These are phyloP conservation scores for Cruciata laevipes DNA, from an alignment of 257 asterid genomes.

Conservation along the genomic window DNA sequence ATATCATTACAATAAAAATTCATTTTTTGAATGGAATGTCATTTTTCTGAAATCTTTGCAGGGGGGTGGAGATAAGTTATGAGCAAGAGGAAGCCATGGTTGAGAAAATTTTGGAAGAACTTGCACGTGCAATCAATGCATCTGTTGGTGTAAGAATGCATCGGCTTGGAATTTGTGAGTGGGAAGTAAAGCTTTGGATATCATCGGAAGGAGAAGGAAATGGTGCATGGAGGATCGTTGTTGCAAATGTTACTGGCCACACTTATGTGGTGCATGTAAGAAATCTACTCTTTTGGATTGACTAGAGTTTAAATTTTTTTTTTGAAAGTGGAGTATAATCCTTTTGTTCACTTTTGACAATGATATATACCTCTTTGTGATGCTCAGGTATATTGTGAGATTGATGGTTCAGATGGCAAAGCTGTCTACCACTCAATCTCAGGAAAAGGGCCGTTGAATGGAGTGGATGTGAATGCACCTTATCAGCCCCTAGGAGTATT, in stretches of 20 bases:
- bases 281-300: constrained; percentile 6
- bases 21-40: background rate
- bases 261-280: constrained; percentile 94
- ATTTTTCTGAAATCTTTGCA: constrained; percentile 30
- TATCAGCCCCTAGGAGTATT: constrained; percentile 74
- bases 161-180: constrained; percentile 83
- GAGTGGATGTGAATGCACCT: constrained; percentile 60
- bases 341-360: too few relatives aligned
- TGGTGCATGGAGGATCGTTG: constrained; percentile 96
- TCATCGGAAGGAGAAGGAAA: constrained; percentile 85
- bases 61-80: constrained; percentile 44
- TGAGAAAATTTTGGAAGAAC: constrained; percentile 54
- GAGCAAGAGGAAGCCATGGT: constrained; percentile 64
- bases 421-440: constrained; percentile 63
- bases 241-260: constrained; percentile 85
- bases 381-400: constrained; percentile 72
- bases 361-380: too few relatives aligned
- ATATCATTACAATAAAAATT: background rate
- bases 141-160: constrained; percentile 90
- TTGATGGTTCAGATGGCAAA: constrained; percentile 51
- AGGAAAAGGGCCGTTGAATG: constrained; percentile 64
- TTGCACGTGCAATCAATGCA: constrained; percentile 65
- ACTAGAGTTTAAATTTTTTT: too few relatives aligned
- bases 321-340: too few relatives aligned
- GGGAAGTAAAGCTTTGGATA: constrained; percentile 95